Conservation (phyloP, 257 asterid genomes). For the Solanum gandarillasii region DNA sequence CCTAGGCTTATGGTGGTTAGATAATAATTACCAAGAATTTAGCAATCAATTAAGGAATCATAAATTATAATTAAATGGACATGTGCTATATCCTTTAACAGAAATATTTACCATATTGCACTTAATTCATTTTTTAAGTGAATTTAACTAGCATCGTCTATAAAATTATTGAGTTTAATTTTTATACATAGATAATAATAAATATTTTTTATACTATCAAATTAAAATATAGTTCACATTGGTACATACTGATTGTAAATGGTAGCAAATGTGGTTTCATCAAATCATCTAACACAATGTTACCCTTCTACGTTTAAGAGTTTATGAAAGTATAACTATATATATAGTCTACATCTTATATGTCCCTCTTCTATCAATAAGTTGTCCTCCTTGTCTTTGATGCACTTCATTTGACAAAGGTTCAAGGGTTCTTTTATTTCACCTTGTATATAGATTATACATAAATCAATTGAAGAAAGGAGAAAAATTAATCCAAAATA, state of each 20-base stretch:
- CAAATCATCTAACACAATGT: background rate
- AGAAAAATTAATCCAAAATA: background rate
- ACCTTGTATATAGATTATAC: background rate
- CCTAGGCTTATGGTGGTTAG: background rate
- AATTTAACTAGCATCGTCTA: background rate
- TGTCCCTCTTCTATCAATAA: background rate
- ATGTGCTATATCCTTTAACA: background rate
- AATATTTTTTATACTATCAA: background rate
- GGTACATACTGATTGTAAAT: background rate
- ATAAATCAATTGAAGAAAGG: background rate
- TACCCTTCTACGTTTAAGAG: background rate
- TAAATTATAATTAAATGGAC: background rate
- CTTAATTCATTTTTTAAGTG: background rate
- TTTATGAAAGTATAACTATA: background rate
- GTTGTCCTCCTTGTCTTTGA: background rate
- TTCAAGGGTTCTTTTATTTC: background rate
- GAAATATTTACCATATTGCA: background rate
- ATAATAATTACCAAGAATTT: background rate
- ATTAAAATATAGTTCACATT: background rate
- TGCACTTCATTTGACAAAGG: background rate
- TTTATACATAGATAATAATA: background rate
- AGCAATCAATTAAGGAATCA: background rate
- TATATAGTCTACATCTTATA: background rate
- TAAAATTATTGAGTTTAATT: background rate
- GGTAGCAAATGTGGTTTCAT: background rate